Evolutionary conservation across 495 filamentous ascomycete species (phyloP).

Genomic region (Xylaria curta): DNA sequence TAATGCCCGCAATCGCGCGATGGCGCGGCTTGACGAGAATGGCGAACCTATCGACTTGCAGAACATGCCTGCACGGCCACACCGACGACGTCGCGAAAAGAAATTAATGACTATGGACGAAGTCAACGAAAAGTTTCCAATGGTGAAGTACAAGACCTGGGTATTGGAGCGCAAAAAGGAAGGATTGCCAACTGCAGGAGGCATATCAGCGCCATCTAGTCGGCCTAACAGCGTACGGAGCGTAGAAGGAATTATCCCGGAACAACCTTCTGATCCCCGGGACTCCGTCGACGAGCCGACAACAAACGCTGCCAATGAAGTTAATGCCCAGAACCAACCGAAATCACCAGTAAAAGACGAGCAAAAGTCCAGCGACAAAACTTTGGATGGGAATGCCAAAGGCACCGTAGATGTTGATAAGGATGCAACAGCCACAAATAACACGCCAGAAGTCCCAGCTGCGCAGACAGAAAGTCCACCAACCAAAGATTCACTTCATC

Average conservation of each 20-base stretch:
- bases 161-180: constrained; percentile 79
- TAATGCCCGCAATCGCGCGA: constrained; percentile 87
- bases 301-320: constrained; percentile 21
- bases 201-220: constrained; percentile 78
- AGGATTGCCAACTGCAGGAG: constrained; percentile 83
- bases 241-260: constrained; percentile 59
- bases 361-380: constrained; percentile 32
- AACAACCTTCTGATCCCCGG: constrained; percentile 48
- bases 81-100: constrained; percentile 88
- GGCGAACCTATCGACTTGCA: constrained; percentile 87
- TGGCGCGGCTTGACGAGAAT: constrained; percentile 75
- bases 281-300: constrained; percentile 44
- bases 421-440: constrained; percentile 17
- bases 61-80: constrained; percentile 72
- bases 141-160: constrained; percentile 97
- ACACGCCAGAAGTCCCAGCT: constrained; percentile 15
- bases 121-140: constrained; percentile 94
- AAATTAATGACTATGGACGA: constrained; percentile 99
- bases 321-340: neutral
- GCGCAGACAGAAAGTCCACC: constrained; percentile 2
- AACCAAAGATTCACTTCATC: constrained; percentile 19
- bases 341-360: constrained; percentile 23
- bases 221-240: constrained; percentile 70
- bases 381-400: constrained; percentile 10
- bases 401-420: constrained; percentile 10